Base-by-base conservation (phyloP, 495 filamentous ascomycete genomes). In the Xylaria intraflava region DNA sequence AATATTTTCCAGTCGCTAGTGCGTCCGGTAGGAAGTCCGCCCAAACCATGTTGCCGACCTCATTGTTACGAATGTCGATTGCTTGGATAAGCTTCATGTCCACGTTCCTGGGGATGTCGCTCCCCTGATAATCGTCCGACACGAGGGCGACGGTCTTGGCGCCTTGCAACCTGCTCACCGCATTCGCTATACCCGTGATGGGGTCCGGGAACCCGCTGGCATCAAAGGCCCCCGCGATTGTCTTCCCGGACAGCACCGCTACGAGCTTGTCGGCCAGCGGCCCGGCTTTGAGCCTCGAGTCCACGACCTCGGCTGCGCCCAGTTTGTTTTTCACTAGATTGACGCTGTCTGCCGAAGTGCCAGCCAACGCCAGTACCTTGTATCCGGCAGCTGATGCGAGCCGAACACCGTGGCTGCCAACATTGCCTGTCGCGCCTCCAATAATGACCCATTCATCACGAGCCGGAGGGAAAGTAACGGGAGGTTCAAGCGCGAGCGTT, bases 381-480 rank as follows among this genome's bases (percentile, higher is more conserved):
- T 77, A 76, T 0, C 81, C 82, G 0, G 79, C 69, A 0, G 76
- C 76, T 0, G 63, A 65, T 10, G 78, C 80, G 11, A 84, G 70
- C 50, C 84, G 82, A 30, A 83, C 79, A 1, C 76, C 78, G 48
- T 71, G 73, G 55, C 72, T 66, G n/a, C 82, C 82, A 19, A 84
- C 76, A 66, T 29, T 49, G 22, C 47, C 47, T 6, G 47, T 49
- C 10, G 47, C 61, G 2, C 74, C 69, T 0, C 78, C 79, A 0
- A 77, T 66, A 44, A 82, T 62, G 1, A 86, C 80, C 47, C 47
- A 49, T 26, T 36, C 47, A 20, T 49, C 35, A 7, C 30, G 23
- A 77, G 70, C 14, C 74, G 72, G 6, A 8, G 53, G 56, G 19
- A 8, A 59, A 48, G 11, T 29, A 5, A 40, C 47, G 6, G 47